Evolutionary conservation across 257 asterid genomes (phyloP).

Genomic region (Jasminum sambac): DNA sequence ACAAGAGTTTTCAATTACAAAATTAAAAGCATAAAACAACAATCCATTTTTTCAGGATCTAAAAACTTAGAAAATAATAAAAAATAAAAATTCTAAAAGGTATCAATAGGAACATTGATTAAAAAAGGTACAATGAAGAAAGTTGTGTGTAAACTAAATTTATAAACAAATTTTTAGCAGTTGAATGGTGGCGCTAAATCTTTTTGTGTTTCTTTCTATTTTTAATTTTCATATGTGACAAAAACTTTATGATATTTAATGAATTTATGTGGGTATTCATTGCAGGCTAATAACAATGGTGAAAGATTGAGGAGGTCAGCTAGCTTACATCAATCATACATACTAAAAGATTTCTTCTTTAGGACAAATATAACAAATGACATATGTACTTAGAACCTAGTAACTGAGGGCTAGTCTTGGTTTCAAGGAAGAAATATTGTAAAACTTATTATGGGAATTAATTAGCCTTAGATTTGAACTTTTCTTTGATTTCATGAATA

Average conservation of each 20-base stretch:
- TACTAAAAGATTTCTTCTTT: background rate
- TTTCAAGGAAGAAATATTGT: background rate
- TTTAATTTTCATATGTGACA: too few species aligned
- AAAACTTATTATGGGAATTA: background rate
- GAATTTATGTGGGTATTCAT: background rate
- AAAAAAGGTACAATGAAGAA: too few species aligned
- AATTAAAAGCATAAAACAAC: too few species aligned
- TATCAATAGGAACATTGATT: too few species aligned
- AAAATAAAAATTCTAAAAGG: too few species aligned
- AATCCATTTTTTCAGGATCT: too few species aligned
- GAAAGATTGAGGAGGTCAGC: conserved; percentile 26
- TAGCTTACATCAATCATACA: background rate
- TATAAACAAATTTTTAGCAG: too few species aligned
- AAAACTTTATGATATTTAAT: background rate
- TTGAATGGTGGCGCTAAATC: too few species aligned
- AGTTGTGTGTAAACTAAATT: too few species aligned
- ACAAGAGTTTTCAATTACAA: too few species aligned
- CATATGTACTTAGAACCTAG: background rate
- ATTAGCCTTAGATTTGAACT: background rate
- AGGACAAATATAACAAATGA: conserved; percentile 3
- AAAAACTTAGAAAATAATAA: too few species aligned
- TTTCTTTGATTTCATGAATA: background rate
- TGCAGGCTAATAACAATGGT: conserved; percentile 36
- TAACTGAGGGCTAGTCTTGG: background rate
- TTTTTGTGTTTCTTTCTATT: background rate